Percentiles rank a stretch among this genome's conserved stretches.
phyloP scores from a whole-genome alignment of 352 stramenopile genomes.

The Phytophthora quininea region DNA sequence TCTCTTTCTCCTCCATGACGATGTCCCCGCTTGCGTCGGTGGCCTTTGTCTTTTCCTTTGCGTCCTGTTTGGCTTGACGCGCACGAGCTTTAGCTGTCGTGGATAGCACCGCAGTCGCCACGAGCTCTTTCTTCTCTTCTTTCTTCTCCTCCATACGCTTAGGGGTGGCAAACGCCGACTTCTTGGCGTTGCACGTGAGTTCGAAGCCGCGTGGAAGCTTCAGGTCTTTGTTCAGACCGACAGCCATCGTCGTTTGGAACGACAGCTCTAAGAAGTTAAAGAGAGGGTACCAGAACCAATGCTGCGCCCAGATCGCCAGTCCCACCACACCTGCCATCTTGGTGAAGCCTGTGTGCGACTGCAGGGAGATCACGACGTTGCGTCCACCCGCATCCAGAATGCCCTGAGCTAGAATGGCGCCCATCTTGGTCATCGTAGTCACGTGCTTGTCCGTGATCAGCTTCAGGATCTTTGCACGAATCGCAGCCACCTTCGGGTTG shows the following conservation, averaged over 20 bases:
- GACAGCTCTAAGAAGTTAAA: constrained; percentile 98
- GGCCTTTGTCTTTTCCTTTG: constrained; percentile 75
- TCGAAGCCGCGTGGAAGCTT: constrained; percentile 97
- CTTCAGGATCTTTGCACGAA: constrained; percentile 88
- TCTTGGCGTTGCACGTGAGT: constrained; percentile 93
- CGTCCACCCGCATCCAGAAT: constrained; percentile 98
- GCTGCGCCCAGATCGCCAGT: constrained; percentile 97
- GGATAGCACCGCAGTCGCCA: constrained; percentile 97
- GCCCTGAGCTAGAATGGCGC: constrained; percentile 96
- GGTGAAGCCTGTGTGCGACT: constrained; percentile 96
- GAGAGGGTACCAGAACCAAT: constrained; percentile 99
- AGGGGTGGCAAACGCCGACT: constrained; percentile 97
- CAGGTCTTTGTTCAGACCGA: constrained; percentile 98
- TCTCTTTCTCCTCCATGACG: constrained; percentile 60
- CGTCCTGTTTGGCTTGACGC: constrained; percentile 92
- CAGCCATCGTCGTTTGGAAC: constrained; percentile 95
- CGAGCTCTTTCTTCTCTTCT: constrained; percentile 98
- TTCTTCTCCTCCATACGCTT: constrained; percentile 99
- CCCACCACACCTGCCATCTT: constrained; percentile 98
- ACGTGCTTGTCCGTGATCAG: constrained; percentile 97
- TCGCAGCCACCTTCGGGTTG: constrained; percentile 86
- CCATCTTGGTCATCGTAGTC: constrained; percentile 99
- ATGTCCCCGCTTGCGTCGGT: constrained; percentile 57
- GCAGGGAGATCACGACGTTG: constrained; percentile 97
- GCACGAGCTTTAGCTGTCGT: constrained; percentile 98